Conservation (phyloP, 345 rosid genomes). For the Sisymbrium irio region DNA sequence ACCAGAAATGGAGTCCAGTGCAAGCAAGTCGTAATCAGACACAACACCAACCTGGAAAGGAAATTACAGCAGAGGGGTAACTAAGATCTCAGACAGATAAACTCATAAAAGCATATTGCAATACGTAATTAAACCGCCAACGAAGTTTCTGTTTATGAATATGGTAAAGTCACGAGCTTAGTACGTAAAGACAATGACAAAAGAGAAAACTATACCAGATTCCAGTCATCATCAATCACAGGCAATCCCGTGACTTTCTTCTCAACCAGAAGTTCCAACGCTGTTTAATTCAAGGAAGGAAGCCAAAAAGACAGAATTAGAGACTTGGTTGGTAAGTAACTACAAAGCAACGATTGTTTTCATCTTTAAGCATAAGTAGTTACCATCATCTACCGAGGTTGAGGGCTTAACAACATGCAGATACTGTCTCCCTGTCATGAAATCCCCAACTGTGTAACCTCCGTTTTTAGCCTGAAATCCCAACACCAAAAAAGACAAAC, state of each 20-base stretch:
- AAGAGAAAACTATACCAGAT: conserved; percentile 48
- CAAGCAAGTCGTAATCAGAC: conserved; percentile 92
- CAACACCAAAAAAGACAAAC: background rate
- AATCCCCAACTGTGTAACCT: conserved; percentile 76
- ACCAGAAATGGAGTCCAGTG: conserved; percentile 90
- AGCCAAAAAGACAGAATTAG: background rate
- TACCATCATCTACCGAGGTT: conserved; percentile 88
- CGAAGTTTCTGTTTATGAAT: background rate
- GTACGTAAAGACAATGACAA: background rate
- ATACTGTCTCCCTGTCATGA: conserved; percentile 71
- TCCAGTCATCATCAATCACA: conserved; percentile 86
- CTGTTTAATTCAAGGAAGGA: conserved; percentile 37
- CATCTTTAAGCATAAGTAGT: conserved; percentile 10
- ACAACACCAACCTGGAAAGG: conserved; percentile 87
- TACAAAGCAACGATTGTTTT: background rate
- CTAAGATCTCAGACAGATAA: background rate
- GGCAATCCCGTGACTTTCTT: conserved; percentile 89
- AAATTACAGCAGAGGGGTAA: conserved; percentile 1
- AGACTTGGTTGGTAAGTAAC: background rate
- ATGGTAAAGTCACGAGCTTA: background rate
- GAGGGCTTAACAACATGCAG: conserved; percentile 69
- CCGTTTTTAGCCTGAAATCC: conserved; percentile 54
- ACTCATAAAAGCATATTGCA: background rate
- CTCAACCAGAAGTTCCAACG: conserved; percentile 77
- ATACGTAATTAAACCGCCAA: background rate